Evolutionary conservation across 2,329 filamentous ascomycete species (phyloP), one percentile per base, ranked within the genome.

Genomic region (Clonostachys rosea): DNA sequence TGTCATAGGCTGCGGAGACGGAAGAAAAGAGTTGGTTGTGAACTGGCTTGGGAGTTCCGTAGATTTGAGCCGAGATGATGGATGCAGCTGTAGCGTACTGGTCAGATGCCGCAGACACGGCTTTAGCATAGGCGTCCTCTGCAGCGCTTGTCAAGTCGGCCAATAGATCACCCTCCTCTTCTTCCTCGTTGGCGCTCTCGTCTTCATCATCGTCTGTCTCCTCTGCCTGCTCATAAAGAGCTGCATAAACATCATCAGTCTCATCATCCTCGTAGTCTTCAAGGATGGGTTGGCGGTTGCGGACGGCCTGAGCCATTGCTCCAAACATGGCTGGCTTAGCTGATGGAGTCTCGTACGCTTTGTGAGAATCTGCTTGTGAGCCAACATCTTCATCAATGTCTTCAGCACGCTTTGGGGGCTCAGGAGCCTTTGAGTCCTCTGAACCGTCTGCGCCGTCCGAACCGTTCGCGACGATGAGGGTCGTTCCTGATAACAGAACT

Each of bases 11-110:
- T 6, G 73, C 76, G 9, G 84, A 83, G 10, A 87, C 79, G 1
- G 86, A 87, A 9, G 84, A 78, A 12, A 88, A 69, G 61, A 90
- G 78, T 51, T 88, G 74, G 54, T 88, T 74, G 51, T 90, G 83
- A 5, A 80, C 75, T 8, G 87, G 86, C 57, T 86, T 79, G 2
- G 85, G 80, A 2, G 83, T 83, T 34, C 86, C 86, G 30, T 79
- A 82, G 37, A 89, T 76, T 56, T 88, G 79, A 5, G 73, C 78
- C 2, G 85, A 89, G 3, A 87, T 73, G 24, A 81, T 73, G 2
- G 85, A 85, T 56, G 83, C 80, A 10, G 86, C 87, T 18, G 81
- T 80, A 0, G 77, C 76, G 55, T 88, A 89, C 46, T 86, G 83
- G 39, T 81, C 74, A n/a, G 81, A 80, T 5, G 87, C 88, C 39